Evolutionary conservation across 2,329 filamentous ascomycete species (phyloP).

Genomic region (Penicillium concentricum): DNA sequence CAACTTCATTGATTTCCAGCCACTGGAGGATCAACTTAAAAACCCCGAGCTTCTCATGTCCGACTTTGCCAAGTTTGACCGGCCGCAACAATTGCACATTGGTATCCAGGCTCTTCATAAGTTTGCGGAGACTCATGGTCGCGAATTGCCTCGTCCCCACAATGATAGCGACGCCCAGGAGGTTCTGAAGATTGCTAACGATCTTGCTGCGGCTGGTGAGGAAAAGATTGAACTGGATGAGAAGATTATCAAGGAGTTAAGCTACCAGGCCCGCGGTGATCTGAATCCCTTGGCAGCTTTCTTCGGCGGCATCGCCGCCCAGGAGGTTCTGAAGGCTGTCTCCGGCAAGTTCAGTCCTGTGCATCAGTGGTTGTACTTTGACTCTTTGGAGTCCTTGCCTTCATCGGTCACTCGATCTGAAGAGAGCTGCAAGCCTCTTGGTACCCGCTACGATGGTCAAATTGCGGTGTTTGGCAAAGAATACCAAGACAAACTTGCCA

Average conservation of each 20-base stretch:
- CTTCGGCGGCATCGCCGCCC: conserved; percentile 89
- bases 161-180: conserved; percentile 80
- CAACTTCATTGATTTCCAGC: conserved; percentile 85
- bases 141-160: conserved; percentile 76
- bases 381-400: conserved; percentile 93
- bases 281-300: conserved; percentile 89
- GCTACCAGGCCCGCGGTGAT: conserved; percentile 90
- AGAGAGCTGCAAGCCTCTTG: conserved; percentile 81
- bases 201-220: conserved; percentile 63
- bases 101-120: conserved; percentile 90
- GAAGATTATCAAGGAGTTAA: conserved; percentile 88
- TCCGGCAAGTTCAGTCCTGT: conserved; percentile 98
- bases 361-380: conserved; percentile 94
- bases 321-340: conserved; percentile 94
- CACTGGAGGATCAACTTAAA: conserved; percentile 72
- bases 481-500: conserved; percentile 89
- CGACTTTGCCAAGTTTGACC: conserved; percentile 97
- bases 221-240: conserved; percentile 83
- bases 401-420: conserved; percentile 71
- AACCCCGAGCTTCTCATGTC: conserved; percentile 88
- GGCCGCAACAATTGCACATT: conserved; percentile 85
- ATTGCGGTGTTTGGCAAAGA: conserved; percentile 94
- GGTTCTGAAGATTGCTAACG: conserved; percentile 71
- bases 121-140: conserved; percentile 70
- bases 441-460: conserved; percentile 90